Percentiles rank a stretch among this genome's conserved stretches.
These are phyloP conservation scores for Lactarius indigo DNA, from an alignment of 768 basidiomycete species.

Conservation along the genomic window DNA sequence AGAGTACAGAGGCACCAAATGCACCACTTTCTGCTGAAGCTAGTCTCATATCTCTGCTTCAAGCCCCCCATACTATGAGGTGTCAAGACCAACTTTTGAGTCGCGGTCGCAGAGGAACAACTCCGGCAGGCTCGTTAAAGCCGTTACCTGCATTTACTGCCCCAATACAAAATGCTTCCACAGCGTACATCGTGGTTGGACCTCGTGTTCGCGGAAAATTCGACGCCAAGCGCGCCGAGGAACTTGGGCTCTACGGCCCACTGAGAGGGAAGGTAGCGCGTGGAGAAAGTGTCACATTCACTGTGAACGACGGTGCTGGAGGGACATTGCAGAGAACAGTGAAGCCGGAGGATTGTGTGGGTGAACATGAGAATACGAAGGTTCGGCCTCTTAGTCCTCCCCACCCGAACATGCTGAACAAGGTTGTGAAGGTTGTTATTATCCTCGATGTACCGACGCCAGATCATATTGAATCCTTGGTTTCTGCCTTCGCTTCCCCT, in stretches of 20 bases:
- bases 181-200: constrained; percentile 42
- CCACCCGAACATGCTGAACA: constrained; percentile 5
- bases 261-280: constrained; percentile 56
- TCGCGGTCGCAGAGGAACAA: constrained; percentile 3
- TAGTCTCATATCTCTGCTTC: constrained; percentile 8
- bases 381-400: constrained; percentile 31
- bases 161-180: constrained; percentile 20
- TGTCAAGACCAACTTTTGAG: not conserved
- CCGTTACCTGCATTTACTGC: constrained; percentile 13
- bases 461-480: constrained; percentile 50
- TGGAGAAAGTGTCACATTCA: constrained; percentile 61
- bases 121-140: constrained; percentile 11
- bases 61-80: constrained; percentile 6
- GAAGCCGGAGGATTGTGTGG: constrained; percentile 57
- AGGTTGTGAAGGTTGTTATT: constrained; percentile 47
- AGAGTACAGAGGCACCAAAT: not conserved
- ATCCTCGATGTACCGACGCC: constrained; percentile 70
- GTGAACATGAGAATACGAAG: constrained; percentile 47
- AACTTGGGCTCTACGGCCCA: constrained; percentile 63
- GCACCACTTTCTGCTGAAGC: constrained; percentile 1
- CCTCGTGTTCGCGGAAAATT: constrained; percentile 62
- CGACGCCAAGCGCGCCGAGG: constrained; percentile 57
- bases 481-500: constrained; percentile 43
- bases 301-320: constrained; percentile 44
- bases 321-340: constrained; percentile 47